Base-by-base conservation (phyloP, 176 grass and related monocot species). In the Aegilops speltoides region DNA sequence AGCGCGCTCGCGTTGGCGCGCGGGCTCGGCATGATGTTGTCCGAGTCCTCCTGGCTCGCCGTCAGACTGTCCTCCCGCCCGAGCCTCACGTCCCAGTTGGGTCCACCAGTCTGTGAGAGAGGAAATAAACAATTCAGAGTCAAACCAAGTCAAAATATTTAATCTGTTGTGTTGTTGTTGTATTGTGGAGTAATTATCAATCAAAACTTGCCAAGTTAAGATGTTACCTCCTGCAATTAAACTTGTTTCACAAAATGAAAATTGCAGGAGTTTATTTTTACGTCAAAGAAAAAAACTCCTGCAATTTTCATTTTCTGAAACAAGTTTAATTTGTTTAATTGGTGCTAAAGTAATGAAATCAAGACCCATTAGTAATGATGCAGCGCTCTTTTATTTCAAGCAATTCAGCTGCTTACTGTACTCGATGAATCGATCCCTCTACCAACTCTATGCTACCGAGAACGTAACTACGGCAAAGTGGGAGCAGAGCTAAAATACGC, bases 21-120 rank as follows among this genome's bases (percentile, higher is more conserved):
- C 54, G 92, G 92, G 65, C 92, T 99, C 3, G 94, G 97, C 97
- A 99, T 94, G 86, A 96, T 93, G 5, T 57, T 67, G 77, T 93
- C 65, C 28, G 97, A 75, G 82, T 96, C 94, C 68, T 96, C 89
- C 52, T 94, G 90, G 85, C 92, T 99, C 60, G 92, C 97, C 2
- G 75, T 80, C 54, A 94, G 85, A 83, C 97, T 94, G 83, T 99
- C 97, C 15, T 90, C 84, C 17, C 94, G 84, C 25, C 97, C 94
- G 0, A 99, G 94, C 80, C 88, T 89, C 86, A 96, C 97, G 19
- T 91, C 79, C 97, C 97, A 99, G 40, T 11, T 70, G 29, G 94
- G 97, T 36, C 97, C 97, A 75, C 92, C 90, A 71, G 92, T 99
- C 97, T 99, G 87, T 52, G 54, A 17, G 64, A 31, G 37, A 41